These are phyloP conservation scores for Neopestalotiopsis sp. DNA, from an alignment of 2,329 filamentous ascomycete genomes.

Conservation along the genomic window DNA sequence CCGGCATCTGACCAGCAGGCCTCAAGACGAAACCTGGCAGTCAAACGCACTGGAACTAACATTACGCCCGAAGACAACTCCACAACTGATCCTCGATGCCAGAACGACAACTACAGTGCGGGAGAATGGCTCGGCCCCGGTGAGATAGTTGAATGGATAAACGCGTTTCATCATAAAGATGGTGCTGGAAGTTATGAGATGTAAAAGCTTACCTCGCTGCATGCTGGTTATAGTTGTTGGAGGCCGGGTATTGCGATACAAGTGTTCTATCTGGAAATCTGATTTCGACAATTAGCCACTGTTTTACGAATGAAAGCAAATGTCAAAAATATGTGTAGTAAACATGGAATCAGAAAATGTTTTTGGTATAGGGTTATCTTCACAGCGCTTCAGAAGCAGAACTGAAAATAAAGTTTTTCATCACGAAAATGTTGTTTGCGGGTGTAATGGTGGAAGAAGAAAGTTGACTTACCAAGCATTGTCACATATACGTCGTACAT, in stretches of 20 bases:
- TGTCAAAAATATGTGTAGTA: conserved; percentile 19
- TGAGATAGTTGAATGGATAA: conserved; percentile 79
- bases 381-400: conserved; percentile 76
- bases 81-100: conserved; percentile 74
- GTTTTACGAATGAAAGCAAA: conserved; percentile 2
- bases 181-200: conserved; percentile 2
- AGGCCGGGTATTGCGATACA: background rate
- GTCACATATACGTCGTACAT: background rate
- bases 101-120: conserved; percentile 64
- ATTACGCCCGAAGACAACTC: conserved; percentile 67
- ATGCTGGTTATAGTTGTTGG: background rate
- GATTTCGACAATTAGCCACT: conserved; percentile 6
- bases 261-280: background rate
- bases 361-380: conserved; percentile 72
- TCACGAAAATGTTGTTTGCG: conserved; percentile 52
- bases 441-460: background rate
- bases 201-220: background rate
- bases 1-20: conserved; percentile 56
- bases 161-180: conserved; percentile 64
- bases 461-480: background rate
- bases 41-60: conserved; percentile 61
- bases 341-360: conserved; percentile 53
- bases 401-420: conserved; percentile 69
- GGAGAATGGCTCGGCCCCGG: conserved; percentile 73
- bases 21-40: conserved; percentile 63